Evolutionary conservation across 2,329 filamentous ascomycete species (phyloP).

Genomic region (Penicillium verrucosum): DNA sequence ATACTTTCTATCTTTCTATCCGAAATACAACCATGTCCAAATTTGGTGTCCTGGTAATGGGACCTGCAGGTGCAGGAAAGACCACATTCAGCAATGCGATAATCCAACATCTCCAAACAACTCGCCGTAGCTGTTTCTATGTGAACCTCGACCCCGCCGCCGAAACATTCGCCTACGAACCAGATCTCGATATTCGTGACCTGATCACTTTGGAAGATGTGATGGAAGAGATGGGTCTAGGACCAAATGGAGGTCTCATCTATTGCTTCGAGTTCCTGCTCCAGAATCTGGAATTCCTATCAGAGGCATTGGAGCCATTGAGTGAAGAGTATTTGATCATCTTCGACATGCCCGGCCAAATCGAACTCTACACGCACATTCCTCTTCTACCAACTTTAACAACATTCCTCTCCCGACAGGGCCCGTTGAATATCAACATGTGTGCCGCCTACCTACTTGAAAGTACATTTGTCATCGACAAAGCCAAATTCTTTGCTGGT

Average conservation of each 20-base stretch:
- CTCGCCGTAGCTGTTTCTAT: conserved; percentile 92
- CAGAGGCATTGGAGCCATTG: conserved; percentile 75
- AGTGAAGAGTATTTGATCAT: conserved; percentile 97
- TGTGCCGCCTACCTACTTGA: conserved; percentile 94
- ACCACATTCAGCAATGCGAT: conserved; percentile 93
- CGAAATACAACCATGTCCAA: conserved; percentile 68
- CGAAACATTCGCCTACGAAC: conserved; percentile 85
- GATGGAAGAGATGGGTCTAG: conserved; percentile 90
- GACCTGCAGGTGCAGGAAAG: conserved; percentile 93
- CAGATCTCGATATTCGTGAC: conserved; percentile 93
- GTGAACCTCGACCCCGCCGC: conserved; percentile 97
- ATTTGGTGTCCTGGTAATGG: conserved; percentile 93
- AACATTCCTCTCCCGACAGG: conserved; percentile 73
- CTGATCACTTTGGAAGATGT: conserved; percentile 91
- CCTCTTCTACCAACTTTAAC: conserved; percentile 84
- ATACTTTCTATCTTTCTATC: neutral
- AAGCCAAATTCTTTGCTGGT: conserved; percentile 95
- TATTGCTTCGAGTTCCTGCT: conserved; percentile 97
- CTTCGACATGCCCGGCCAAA: conserved; percentile 98
- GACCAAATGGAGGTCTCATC: conserved; percentile 88
- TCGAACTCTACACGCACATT: conserved; percentile 96
- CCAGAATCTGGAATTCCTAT: conserved; percentile 89
- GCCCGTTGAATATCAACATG: conserved; percentile 81
- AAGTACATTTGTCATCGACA: conserved; percentile 90
- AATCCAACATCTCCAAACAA: conserved; percentile 87